Base-by-base conservation (phyloP, 179 eudicot species). In the Gypsophila paniculata region DNA sequence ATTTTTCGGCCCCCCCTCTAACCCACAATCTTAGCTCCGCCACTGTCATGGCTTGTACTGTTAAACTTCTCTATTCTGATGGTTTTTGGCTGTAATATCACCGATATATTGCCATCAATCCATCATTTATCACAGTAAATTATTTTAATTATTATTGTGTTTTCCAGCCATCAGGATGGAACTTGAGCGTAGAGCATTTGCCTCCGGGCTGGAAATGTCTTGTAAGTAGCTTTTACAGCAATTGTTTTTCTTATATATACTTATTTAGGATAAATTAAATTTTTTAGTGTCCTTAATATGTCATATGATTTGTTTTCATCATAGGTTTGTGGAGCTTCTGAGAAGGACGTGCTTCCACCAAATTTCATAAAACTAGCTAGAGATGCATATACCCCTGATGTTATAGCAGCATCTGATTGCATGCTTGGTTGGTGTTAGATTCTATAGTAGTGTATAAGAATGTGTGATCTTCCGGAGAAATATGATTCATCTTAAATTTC, bases 381-480 rank as follows among this genome's bases (percentile, higher is more conserved):
- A 84, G 98, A 89, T 78, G 86, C 82, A 1, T 95, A 95, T 74
- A 95, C 99, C 62, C 99, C 99, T 74, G 99, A 95, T 82, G 61
- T 92, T 46, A 95, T 92, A 51, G 99, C 99, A 66, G 97, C 99
- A 82, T 92, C 96, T 61, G 99, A 95, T 68, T 92, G 97, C 79
- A 92, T 95, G 99, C 98, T 95, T 75, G 99, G 99, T 95, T 11
- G 80, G 97, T 84, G 75, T 75, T 54, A 55, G n/a, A 46, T 57
- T 26, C 49, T 78, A 19, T 73, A 9, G 10, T 51, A 75, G 48
- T 36, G 10, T 72, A 34, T 61, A 38, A 46, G 59, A 68, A 54
- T 5, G 36, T 53, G 48, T 61, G 49, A 42, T 44, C 44, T n/a
- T 46, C 49, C 52, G 46, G n/a, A 57, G 72, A 71, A 17, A 19